Percentiles rank a stretch among this genome's conserved stretches.
These are phyloP conservation scores for Colletotrichum tabaci DNA, from an alignment of 2,329 filamentous ascomycete genomes.

Conservation along the genomic window DNA sequence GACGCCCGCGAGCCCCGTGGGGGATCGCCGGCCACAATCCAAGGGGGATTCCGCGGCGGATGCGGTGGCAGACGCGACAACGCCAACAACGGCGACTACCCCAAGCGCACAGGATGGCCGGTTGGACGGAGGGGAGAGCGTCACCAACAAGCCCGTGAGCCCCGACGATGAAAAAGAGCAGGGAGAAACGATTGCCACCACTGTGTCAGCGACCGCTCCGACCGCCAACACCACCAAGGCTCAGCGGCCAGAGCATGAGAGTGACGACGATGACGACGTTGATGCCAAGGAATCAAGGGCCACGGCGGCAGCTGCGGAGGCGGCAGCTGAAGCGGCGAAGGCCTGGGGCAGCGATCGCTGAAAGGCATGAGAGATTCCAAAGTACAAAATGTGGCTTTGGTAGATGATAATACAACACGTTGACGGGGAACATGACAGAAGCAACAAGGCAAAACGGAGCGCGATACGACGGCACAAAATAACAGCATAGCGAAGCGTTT, in stretches of 20 bases:
- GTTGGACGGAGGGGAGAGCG: conserved; percentile 3
- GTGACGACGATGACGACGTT: conserved; percentile 17
- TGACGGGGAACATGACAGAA: background rate
- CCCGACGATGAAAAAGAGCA: conserved; percentile 10
- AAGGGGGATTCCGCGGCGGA: conserved; percentile 10
- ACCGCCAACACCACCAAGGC: background rate
- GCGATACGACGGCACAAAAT: background rate
- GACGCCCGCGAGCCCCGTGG: conserved; percentile 22
- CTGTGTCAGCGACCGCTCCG: background rate
- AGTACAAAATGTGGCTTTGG: background rate
- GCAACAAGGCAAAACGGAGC: background rate
- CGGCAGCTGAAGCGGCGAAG: conserved; percentile 38
- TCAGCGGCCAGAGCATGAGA: conserved; percentile 5
- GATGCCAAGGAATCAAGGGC: conserved; percentile 22
- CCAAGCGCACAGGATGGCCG: background rate
- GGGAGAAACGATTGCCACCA: background rate
- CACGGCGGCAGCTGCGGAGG: conserved; percentile 36
- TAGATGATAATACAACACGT: background rate
- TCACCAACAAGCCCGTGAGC: background rate
- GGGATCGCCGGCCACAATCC: conserved; percentile 25
- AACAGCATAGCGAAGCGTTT: conserved; percentile 23
- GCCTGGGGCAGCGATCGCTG: conserved; percentile 26
- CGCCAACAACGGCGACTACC: background rate
- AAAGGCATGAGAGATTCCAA: background rate
- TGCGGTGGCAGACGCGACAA: background rate